Conservation (phyloP, 2,329 filamentous ascomycete genomes). For the Pseudogymnoascus sp. region DNA sequence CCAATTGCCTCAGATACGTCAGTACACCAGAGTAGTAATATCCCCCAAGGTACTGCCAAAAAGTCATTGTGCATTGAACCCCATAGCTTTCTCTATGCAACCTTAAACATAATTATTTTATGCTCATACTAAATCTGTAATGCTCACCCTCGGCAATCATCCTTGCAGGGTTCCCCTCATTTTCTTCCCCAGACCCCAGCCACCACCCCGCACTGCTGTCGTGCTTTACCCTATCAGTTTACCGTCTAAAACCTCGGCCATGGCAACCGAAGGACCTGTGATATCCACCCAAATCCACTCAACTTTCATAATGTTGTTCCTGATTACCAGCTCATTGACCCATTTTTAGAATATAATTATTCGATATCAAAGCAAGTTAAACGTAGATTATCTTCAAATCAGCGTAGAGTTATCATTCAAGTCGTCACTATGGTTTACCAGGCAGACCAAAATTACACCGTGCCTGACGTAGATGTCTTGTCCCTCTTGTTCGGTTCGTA, state of each 20-base stretch:
- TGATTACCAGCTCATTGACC: background rate
- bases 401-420: background rate
- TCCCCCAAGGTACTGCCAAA: background rate
- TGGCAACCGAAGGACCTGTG: background rate
- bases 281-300: background rate
- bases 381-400: background rate
- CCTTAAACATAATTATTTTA: background rate
- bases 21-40: background rate
- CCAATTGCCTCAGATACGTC: background rate
- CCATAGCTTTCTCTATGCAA: background rate
- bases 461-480: constrained; percentile 19
- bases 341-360: constrained; percentile 3
- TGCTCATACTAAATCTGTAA: background rate
- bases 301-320: background rate
- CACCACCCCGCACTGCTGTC: background rate
- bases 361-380: background rate
- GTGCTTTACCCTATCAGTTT: background rate
- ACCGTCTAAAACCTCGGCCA: background rate
- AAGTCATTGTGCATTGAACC: background rate
- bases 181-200: background rate
- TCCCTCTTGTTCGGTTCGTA: constrained; percentile 18
- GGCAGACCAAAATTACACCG: constrained; percentile 12
- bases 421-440: constrained; percentile 16
- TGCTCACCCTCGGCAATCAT: background rate
- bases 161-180: constrained; percentile 3